Percentiles rank a stretch among this genome's conserved stretches.
phyloP scores from a whole-genome alignment of 2,329 filamentous ascomycete species.

The Phyllosticta capitalensis region DNA sequence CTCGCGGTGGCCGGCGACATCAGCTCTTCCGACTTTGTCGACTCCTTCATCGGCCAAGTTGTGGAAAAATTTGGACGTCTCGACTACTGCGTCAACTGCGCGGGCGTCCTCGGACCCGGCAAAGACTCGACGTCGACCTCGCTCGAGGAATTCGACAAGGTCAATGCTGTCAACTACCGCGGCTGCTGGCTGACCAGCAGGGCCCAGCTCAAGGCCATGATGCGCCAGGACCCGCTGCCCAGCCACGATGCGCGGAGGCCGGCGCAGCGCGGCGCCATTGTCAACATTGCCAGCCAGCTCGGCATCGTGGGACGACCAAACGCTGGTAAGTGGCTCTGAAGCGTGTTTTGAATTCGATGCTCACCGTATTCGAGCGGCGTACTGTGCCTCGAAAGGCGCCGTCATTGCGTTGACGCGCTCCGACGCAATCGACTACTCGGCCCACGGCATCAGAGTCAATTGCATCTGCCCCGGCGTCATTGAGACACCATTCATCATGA shows the following conservation, averaged over 20 bases:
- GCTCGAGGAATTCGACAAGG: conserved; percentile 40
- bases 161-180: conserved; percentile 48
- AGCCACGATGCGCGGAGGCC: conserved; percentile 37
- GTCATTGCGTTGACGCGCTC: conserved; percentile 49
- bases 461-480: conserved; percentile 48
- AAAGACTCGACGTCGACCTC: conserved; percentile 39
- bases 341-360: background rate
- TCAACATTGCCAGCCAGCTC: conserved; percentile 47
- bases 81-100: conserved; percentile 49
- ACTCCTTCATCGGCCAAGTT: conserved; percentile 26
- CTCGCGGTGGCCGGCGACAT: conserved; percentile 36
- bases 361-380: conserved; percentile 34
- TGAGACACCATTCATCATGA: conserved; percentile 29
- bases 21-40: conserved; percentile 37
- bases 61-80: conserved; percentile 35
- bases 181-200: conserved; percentile 49
- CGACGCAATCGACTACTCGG: conserved; percentile 49
- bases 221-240: conserved; percentile 41
- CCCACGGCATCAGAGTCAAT: conserved; percentile 44
- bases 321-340: conserved; percentile 23
- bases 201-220: conserved; percentile 43
- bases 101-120: conserved; percentile 40
- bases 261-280: conserved; percentile 35
- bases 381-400: conserved; percentile 50
- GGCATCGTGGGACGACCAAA: conserved; percentile 29